Percentiles rank a stretch among this genome's conserved stretches.
Evolutionary conservation across 148 eudicot species (phyloP).

Genomic region (Silene conica): DNA sequence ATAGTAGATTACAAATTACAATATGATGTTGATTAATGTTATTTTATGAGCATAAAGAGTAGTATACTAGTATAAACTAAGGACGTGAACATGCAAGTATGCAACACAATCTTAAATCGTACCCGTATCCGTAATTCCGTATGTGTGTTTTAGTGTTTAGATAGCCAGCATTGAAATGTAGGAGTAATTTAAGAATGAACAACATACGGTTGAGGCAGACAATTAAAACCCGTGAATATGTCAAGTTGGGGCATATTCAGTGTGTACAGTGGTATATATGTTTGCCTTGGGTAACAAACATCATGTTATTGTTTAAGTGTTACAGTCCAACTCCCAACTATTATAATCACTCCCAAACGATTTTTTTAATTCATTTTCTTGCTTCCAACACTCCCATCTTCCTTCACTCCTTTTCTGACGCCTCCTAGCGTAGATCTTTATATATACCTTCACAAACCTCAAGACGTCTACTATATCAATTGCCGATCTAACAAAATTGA

Average conservation of each 20-base stretch:
- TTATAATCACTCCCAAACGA: neutral
- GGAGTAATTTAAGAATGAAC: too few relatives aligned
- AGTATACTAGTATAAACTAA: too few relatives aligned
- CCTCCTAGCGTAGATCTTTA: slow-evolving; percentile 24
- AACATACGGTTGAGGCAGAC: neutral
- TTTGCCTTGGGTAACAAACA: slow-evolving; percentile 22
- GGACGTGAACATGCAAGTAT: too few relatives aligned
- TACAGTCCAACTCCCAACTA: slow-evolving; percentile 26
- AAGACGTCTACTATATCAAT: too few relatives aligned
- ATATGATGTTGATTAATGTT: too few relatives aligned
- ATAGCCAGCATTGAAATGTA: neutral
- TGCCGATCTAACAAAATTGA: too few relatives aligned
- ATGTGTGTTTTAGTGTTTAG: too few relatives aligned
- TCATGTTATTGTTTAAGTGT: slow-evolving; percentile 17
- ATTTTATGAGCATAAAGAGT: too few relatives aligned
- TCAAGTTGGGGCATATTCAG: slow-evolving; percentile 11
- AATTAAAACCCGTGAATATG: slow-evolving; percentile 4
- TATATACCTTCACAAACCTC: slow-evolving; percentile 13
- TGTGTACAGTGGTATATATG: slow-evolving; percentile 2
- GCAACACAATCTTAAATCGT: too few relatives aligned
- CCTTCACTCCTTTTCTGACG: slow-evolving; percentile 14
- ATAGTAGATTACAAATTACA: too few relatives aligned
- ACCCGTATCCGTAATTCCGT: too few relatives aligned
- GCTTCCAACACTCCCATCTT: neutral
- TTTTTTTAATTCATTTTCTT: neutral